Base-by-base conservation (phyloP, 768 basidiomycete species). In the Boletus vermiculosoides region DNA sequence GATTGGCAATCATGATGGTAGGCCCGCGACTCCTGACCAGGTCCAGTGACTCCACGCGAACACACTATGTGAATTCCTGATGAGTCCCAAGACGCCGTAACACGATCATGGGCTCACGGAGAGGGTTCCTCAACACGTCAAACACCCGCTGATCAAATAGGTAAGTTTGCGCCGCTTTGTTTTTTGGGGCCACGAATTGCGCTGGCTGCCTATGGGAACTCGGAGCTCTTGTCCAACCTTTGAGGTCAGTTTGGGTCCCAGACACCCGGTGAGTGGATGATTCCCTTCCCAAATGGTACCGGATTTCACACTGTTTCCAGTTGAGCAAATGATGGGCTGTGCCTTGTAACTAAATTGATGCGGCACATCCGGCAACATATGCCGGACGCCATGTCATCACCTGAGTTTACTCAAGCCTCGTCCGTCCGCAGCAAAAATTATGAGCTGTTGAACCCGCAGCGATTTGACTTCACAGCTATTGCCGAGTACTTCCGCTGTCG, bases 1-100 rank as follows among this genome's bases (percentile, higher is more conserved):
- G 69, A 73, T 67, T 69, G 69, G 44, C 71, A 71, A 71, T 71
- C 66, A 72, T 63, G 61, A 55, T 64, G 60, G 50, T 47, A 41
- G 52, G 55, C 45, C 59, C 48, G 60, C 52, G 50, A 52, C 55
- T 37, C 54, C 46, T 48, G 41, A 37, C 52, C 52, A 51, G 33
- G 54, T 42, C 55, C 54, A 49, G 31, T 37, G 36, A 60, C 57
- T 40, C 45, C 56, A 64, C 41, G 41, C 58, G 45, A 54, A 62
- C 45, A 36, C 16, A 30, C 39, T 40, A 16, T 58, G 47, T 51
- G 52, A 37, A 53, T 51, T 54, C 55, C 47, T 52, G 58, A 39
- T 50, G 57, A 54, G 57, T 45, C 22, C 46, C 55, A 61, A 61
- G 62, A 66, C 59, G 59, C 56, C 58, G 62, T 57, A 57, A 56